A percentile compares a stretch with the other conserved stretches of the same genome.
phyloP scores from a whole-genome alignment of 306 rosid species.

The Boehmeria nivea region DNA sequence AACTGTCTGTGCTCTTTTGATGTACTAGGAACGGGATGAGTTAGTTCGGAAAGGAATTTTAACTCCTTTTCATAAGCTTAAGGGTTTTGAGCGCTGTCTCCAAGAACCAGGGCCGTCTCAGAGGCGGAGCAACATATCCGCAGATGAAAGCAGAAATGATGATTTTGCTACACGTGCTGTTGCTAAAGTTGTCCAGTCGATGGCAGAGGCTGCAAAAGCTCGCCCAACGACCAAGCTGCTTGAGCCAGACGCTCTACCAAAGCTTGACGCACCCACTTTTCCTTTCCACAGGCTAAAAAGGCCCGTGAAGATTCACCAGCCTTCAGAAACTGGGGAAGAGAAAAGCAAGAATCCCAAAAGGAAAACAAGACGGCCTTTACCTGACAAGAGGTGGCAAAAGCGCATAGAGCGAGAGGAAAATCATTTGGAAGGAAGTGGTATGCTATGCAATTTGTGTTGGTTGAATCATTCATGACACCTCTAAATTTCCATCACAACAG shows the following conservation, averaged over 20 bases:
- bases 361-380: slow-evolving; percentile 66
- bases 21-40: slow-evolving; percentile 86
- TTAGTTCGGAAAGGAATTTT: slow-evolving; percentile 80
- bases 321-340: slow-evolving; percentile 34
- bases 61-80: slow-evolving; percentile 89
- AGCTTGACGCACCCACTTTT: slow-evolving; percentile 77
- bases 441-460: slow-evolving; percentile 16
- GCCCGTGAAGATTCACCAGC: slow-evolving; percentile 41
- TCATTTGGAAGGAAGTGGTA: slow-evolving; percentile 49
- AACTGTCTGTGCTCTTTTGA: slow-evolving; percentile 30
- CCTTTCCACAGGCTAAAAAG: slow-evolving; percentile 70
- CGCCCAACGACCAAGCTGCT: slow-evolving; percentile 88
- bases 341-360: slow-evolving; percentile 33
- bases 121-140: slow-evolving; percentile 26
- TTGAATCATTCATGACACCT: slow-evolving; percentile 12
- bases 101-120: slow-evolving; percentile 54
- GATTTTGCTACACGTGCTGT: slow-evolving; percentile 57
- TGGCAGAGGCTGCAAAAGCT: slow-evolving; percentile 77
- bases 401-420: slow-evolving; percentile 59
- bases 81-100: slow-evolving; percentile 82
- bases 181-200: slow-evolving; percentile 59
- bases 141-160: slow-evolving; percentile 29
- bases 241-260: slow-evolving; percentile 59
- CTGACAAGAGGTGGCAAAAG: slow-evolving; percentile 78
- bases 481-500: not conserved